Conservation (phyloP, 768 basidiomycete species). For the Xerocomus spinulosus region DNA sequence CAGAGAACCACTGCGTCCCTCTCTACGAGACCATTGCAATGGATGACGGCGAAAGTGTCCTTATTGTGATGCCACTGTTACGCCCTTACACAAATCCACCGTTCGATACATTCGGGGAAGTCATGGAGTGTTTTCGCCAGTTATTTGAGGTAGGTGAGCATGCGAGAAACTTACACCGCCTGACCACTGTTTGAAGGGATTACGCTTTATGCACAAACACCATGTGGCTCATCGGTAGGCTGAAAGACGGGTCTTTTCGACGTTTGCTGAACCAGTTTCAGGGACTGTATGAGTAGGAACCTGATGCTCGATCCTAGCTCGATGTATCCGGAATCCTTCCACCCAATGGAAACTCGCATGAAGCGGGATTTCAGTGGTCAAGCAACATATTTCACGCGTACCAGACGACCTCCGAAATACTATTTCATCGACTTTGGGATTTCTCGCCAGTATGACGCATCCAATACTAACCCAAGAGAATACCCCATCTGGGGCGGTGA, state of each 20-base stretch:
- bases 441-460: slow-evolving; percentile 29
- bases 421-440: slow-evolving; percentile 32
- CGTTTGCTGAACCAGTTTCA: slow-evolving; percentile 3
- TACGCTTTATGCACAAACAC: slow-evolving; percentile 26
- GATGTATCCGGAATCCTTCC: slow-evolving; percentile 28
- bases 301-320: slow-evolving; percentile 30
- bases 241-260: too few relatives aligned
- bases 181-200: slow-evolving; percentile 9
- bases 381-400: slow-evolving; percentile 29
- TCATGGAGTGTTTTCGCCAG: slow-evolving; percentile 30
- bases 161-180: too few relatives aligned
- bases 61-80: slow-evolving; percentile 34
- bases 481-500: slow-evolving; percentile 38
- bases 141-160: slow-evolving; percentile 23
- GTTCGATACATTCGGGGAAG: slow-evolving; percentile 33
- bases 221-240: slow-evolving; percentile 14
- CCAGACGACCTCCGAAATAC: slow-evolving; percentile 20
- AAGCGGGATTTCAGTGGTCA: slow-evolving; percentile 15
- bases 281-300: slow-evolving; percentile 29
- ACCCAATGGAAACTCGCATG: slow-evolving; percentile 14
- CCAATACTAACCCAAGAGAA: slow-evolving; percentile 26
- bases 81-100: slow-evolving; percentile 20
- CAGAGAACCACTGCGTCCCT: slow-evolving; percentile 25
- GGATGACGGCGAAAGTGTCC: not conserved
- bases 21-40: slow-evolving; percentile 16